These are phyloP conservation scores for Talaromyces sp. DNA, from an alignment of 2,329 filamentous ascomycete genomes.

Conservation along the genomic window DNA sequence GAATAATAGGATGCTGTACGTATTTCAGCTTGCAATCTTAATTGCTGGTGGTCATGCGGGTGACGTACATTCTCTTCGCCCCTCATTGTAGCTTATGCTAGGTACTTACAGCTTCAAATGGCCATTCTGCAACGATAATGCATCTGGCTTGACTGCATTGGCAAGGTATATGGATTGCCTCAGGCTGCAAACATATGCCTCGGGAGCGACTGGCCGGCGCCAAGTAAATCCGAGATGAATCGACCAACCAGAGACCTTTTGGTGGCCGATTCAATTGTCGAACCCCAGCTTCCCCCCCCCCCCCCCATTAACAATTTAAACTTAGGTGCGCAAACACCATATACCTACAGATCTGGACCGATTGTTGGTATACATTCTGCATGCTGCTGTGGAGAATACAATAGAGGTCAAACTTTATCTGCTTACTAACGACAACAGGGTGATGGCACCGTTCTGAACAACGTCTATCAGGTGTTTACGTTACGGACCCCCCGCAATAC, in stretches of 20 bases:
- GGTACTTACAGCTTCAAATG: neutral
- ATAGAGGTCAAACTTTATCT: neutral
- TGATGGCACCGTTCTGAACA: conserved; percentile 18
- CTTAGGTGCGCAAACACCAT: neutral
- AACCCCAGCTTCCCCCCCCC: conserved; percentile 9
- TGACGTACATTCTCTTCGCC: neutral
- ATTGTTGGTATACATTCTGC: neutral
- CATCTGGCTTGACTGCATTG: no score
- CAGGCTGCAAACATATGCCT: conserved; percentile 15
- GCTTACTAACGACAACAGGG: neutral
- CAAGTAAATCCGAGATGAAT: conserved; percentile 27
- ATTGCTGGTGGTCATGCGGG: neutral
- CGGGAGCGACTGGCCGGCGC: conserved; percentile 21
- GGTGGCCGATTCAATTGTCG: conserved; percentile 32
- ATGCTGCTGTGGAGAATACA: neutral
- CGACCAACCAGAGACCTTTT: conserved; percentile 25
- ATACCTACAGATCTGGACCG: neutral
- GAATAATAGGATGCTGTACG: neutral
- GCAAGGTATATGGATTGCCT: neutral
- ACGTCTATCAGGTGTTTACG: neutral
- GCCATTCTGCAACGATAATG: neutral
- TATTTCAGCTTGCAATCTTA: neutral
- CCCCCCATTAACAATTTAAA: neutral
- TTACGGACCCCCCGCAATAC: conserved; percentile 13
- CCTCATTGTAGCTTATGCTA: neutral